A percentile compares a stretch with the other conserved stretches of the same genome.
phyloP scores from a whole-genome alignment of 106 monocot genomes.

The Platanthera guangdongensis region DNA sequence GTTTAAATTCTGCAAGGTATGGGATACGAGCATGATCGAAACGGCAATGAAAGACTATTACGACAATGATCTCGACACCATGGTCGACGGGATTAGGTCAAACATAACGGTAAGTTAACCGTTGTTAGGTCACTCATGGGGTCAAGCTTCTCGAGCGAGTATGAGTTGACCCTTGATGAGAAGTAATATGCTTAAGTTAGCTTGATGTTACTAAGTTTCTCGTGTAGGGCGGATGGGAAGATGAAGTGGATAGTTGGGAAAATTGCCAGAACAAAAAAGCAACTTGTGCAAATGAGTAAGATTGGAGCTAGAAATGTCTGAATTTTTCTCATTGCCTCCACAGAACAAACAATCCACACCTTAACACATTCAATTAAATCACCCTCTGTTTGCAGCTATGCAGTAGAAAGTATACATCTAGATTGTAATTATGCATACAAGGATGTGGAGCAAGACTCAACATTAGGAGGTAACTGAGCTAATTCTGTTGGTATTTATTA shows the following conservation, averaged over 20 bases:
- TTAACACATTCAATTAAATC: not conserved
- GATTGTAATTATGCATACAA: constrained; percentile 88
- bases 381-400: constrained; percentile 47
- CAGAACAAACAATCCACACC: too few species aligned
- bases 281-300: constrained; percentile 69
- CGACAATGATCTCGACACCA: constrained; percentile 25
- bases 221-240: constrained; percentile 46
- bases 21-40: constrained; percentile 55
- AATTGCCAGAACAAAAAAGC: constrained; percentile 28
- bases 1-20: constrained; percentile 26
- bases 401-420: constrained; percentile 59
- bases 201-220: not conserved
- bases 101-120: constrained; percentile 51
- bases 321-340: not conserved
- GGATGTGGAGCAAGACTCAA: constrained; percentile 66
- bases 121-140: not conserved
- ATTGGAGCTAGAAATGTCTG: not conserved
- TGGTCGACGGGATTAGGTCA: constrained; percentile 36
- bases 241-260: constrained; percentile 51
- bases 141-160: not conserved
- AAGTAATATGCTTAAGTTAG: not conserved
- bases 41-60: constrained; percentile 54
- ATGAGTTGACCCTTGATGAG: not conserved
- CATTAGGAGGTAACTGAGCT: constrained; percentile 47
- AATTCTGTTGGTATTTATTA: too few species aligned